phyloP scores from a whole-genome alignment of 2,329 filamentous ascomycete genomes.

The Graphiopsis chlorocephala region DNA sequence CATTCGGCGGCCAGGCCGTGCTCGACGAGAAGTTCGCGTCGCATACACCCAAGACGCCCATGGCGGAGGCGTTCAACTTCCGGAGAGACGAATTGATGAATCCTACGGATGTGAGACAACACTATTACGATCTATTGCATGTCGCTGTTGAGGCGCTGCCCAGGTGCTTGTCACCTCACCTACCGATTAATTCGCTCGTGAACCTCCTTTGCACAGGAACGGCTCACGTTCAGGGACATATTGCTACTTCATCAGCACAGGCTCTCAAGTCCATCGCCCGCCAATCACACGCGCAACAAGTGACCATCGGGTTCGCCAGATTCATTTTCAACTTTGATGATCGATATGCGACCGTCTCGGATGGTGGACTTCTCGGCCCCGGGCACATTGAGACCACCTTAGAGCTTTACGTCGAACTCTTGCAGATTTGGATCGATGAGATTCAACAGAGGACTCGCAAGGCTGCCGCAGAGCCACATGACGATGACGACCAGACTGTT shows the following conservation, averaged over 20 bases:
- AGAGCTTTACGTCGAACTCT: constrained; percentile 84
- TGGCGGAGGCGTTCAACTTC: constrained; percentile 92
- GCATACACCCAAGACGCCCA: constrained; percentile 87
- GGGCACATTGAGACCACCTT: constrained; percentile 94
- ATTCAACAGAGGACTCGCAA: constrained; percentile 83
- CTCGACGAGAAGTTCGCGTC: constrained; percentile 92
- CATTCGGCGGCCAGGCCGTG: constrained; percentile 92
- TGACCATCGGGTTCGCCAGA: constrained; percentile 91
- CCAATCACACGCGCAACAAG: constrained; percentile 89
- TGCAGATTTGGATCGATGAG: constrained; percentile 97
- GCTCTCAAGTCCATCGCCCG: constrained; percentile 93
- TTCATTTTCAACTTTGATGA: constrained; percentile 99
- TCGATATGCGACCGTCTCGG: constrained; percentile 94
- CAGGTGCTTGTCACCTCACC: constrained; percentile 85
- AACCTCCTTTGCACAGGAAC: constrained; percentile 95
- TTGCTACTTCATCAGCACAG: constrained; percentile 86
- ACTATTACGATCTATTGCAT: constrained; percentile 92
- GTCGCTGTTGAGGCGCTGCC: constrained; percentile 94
- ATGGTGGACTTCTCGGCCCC: constrained; percentile 91
- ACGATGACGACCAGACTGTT: constrained; percentile 44
- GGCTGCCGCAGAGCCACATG: constrained; percentile 53
- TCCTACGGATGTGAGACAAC: constrained; percentile 79
- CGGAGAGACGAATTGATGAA: constrained; percentile 75
- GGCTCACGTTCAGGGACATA: constrained; percentile 88
- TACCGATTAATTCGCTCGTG: constrained; percentile 89